Evolutionary conservation across 495 filamentous ascomycete species (phyloP).

Genomic region (Cercophora newfieldiana): DNA sequence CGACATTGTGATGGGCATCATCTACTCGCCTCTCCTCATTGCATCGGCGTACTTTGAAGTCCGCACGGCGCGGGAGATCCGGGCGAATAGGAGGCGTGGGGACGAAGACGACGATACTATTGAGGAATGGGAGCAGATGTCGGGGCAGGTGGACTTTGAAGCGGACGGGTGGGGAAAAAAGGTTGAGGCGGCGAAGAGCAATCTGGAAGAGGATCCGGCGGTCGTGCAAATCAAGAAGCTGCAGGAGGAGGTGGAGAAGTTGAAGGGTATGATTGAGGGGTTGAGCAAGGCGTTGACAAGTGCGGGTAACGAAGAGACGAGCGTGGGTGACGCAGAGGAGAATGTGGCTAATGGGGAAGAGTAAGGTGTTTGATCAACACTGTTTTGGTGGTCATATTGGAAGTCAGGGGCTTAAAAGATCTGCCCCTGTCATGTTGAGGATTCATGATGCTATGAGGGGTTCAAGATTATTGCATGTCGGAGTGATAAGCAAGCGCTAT

Average conservation of each 20-base stretch:
- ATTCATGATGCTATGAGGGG: background rate
- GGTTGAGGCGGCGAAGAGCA: constrained; percentile 70
- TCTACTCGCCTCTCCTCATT: constrained; percentile 84
- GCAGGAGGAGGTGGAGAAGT: constrained; percentile 63
- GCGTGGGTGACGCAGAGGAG: background rate
- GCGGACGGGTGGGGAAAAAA: constrained; percentile 76
- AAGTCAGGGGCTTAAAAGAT: background rate
- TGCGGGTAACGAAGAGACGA: background rate
- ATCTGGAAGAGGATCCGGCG: constrained; percentile 71
- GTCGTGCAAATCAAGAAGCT: constrained; percentile 68
- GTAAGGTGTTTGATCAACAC: background rate
- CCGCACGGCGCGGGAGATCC: constrained; percentile 65
- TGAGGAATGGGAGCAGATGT: constrained; percentile 92
- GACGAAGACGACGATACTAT: constrained; percentile 87
- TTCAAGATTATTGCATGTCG: background rate
- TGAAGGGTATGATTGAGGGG: constrained; percentile 55
- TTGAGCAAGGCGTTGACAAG: constrained; percentile 13
- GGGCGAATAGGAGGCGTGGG: constrained; percentile 69
- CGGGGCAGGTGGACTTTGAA: constrained; percentile 70
- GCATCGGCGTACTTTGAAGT: constrained; percentile 77
- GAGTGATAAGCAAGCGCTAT: background rate
- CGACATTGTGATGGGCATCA: constrained; percentile 77
- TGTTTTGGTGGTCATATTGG: background rate
- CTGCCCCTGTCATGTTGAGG: too few relatives aligned
- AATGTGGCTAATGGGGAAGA: background rate